Evolutionary conservation across 768 basidiomycete genomes (phyloP), one percentile per base, ranked within the genome.

Genomic region (Rubroboletus satanas): DNA sequence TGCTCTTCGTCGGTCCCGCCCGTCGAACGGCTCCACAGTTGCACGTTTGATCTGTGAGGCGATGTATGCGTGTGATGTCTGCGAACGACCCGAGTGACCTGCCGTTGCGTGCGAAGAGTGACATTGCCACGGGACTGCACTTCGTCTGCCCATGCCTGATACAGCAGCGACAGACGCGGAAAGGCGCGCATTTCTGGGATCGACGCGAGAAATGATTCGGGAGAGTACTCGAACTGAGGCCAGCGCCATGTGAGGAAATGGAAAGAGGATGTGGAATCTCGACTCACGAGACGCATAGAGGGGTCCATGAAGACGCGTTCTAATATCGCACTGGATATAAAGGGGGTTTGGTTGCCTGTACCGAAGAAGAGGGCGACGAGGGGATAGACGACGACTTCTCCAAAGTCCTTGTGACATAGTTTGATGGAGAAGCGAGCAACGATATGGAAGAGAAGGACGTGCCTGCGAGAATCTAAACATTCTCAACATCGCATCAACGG

Each of bases 121-220:
- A 55, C 39, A 21, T 46, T 55, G n/a, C 45, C 28, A 29, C 45
- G 11, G 35, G 55, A 55, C 29, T 55, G 55, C 5, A 47, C 52
- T 36, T 43, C 21, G n/a, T 42, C 45, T 36, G 35, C 23, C 32
- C 44, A 45, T 2, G 38, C 18, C 28, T 51, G 49, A 39, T 60
- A 54, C n/a, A 54, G 26, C 1, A 48, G 32, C 3, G 49, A 59
- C 9, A 49, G 33, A 9, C 42, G 35, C 2, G 57, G 57, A 42
- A 60, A 49, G 6, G 59, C 46, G 23, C 46, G 42, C 46, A 36
- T 51, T 14, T 58, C 49, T 3, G 52, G 52, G 15, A 60, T 37
- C 1, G 57, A 59, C 4, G 49, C 59, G 23, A 61, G 60, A 17
- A 56, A 56, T 28, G 55, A 54, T 15, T 56, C 43, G n/a, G 46